Evolutionary conservation across 352 stramenopile genomes (phyloP).

Genomic region (Globisporangium recalcitrans): DNA sequence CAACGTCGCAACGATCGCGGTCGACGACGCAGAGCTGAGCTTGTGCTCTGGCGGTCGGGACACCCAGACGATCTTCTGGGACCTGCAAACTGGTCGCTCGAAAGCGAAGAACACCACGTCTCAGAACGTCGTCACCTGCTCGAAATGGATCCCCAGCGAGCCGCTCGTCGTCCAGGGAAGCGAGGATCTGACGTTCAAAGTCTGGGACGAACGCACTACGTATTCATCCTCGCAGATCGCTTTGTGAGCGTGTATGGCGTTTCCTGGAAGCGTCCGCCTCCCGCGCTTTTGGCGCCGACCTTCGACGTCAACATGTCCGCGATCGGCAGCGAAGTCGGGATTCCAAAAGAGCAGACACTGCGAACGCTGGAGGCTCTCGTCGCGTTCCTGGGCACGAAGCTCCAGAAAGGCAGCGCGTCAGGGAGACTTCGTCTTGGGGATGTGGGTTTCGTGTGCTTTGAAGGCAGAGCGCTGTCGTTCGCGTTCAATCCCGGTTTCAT

Average conservation of each 20-base stretch:
- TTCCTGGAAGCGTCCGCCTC: constrained; percentile 35
- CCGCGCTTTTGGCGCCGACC: constrained; percentile 34
- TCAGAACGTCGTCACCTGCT: constrained; percentile 85
- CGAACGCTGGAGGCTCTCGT: constrained; percentile 42
- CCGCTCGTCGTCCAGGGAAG: constrained; percentile 66
- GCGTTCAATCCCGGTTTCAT: constrained; percentile 38
- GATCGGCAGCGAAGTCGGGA: constrained; percentile 30
- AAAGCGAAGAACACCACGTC: constrained; percentile 61
- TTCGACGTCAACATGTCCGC: constrained; percentile 46
- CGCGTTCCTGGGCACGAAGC: constrained; percentile 34
- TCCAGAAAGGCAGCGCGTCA: constrained; percentile 22
- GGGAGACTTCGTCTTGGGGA: constrained; percentile 28
- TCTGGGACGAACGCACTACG: constrained; percentile 65
- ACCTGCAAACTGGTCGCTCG: constrained; percentile 43
- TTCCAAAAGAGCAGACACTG: constrained; percentile 38
- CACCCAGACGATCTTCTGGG: constrained; percentile 79
- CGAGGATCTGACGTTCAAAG: constrained; percentile 74
- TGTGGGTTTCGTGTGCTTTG: constrained; percentile 37
- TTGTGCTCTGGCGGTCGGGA: constrained; percentile 79
- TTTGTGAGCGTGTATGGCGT: constrained; percentile 39
- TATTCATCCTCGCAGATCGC: constrained; percentile 51
- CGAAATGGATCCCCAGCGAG: constrained; percentile 66
- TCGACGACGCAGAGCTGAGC: constrained; percentile 43
- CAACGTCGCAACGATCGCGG: constrained; percentile 64
- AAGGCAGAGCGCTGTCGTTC: constrained; percentile 41